Evolutionary conservation across 139 green algal genomes (phyloP).

Genomic region (Diplosphaera chodatii): DNA sequence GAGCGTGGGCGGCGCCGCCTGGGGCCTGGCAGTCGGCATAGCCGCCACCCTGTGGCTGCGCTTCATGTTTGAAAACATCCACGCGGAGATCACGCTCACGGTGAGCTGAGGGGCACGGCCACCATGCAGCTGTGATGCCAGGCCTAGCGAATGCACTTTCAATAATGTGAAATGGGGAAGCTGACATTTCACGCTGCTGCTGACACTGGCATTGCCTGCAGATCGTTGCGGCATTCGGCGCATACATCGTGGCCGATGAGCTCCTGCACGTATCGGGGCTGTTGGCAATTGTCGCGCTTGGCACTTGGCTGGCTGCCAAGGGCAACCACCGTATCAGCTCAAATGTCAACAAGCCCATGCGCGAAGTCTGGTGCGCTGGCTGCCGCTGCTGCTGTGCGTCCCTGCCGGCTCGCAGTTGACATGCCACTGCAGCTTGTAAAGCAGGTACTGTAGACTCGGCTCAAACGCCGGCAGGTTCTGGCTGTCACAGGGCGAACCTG

Average conservation of each 20-base stretch:
- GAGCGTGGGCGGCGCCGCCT: constrained; percentile 30
- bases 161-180: no score
- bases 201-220: no score
- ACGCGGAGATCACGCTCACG: constrained; percentile 48
- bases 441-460: no score
- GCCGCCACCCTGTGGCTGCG: constrained; percentile 31
- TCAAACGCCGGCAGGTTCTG: no score
- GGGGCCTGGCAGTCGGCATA: constrained; percentile 43
- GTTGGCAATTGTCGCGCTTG: constrained; percentile 49
- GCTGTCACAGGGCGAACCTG: constrained; percentile 39
- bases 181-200: no score
- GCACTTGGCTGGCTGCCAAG: constrained; percentile 35
- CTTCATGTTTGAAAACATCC: constrained; percentile 42
- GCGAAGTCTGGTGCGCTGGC: constrained; percentile 47
- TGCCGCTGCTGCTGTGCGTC: no score
- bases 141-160: no score
- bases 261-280: constrained; percentile 47
- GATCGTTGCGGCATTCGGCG: constrained; percentile 29
- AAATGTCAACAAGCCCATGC: constrained; percentile 31
- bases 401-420: no score
- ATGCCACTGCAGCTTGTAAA: no score
- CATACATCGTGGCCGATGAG: constrained; percentile 51
- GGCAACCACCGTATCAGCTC: constrained; percentile 36
- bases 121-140: no score
- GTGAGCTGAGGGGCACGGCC: no score